phyloP scores from a whole-genome alignment of 2,329 filamentous ascomycete species.

The Pestalotiopsis fici region DNA sequence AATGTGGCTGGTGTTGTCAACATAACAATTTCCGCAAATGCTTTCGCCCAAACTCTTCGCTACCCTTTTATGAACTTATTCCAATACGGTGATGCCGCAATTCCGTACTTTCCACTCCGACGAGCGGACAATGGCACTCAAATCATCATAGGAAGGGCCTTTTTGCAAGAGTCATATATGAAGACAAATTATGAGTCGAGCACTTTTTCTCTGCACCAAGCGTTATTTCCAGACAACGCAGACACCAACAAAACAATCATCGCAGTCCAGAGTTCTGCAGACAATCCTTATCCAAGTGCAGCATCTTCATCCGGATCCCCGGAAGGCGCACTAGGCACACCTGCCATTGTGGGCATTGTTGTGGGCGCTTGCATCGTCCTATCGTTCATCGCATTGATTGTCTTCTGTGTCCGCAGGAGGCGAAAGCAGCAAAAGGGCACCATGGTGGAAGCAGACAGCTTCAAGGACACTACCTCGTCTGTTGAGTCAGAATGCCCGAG shows the following conservation, averaged over 20 bases:
- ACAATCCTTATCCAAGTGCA: constrained; percentile 49
- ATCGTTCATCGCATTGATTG: constrained; percentile 28
- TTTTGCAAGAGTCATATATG: constrained; percentile 69
- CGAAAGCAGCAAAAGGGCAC: constrained; percentile 20
- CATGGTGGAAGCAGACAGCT: constrained; percentile 29
- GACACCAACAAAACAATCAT: constrained; percentile 39
- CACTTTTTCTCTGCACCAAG: constrained; percentile 57
- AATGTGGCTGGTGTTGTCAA: constrained; percentile 54
- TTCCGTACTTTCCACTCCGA: constrained; percentile 68
- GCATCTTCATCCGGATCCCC: constrained; percentile 13
- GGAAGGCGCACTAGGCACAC: constrained; percentile 34
- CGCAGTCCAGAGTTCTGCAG: constrained; percentile 40
- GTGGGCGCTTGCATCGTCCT: constrained; percentile 39
- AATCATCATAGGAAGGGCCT: constrained; percentile 66
- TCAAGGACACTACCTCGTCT: constrained; percentile 37
- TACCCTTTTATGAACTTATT: constrained; percentile 51
- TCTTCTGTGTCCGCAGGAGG: constrained; percentile 35
- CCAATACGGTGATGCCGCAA: constrained; percentile 41
- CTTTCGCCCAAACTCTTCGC: constrained; percentile 50
- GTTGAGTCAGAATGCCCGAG: constrained; percentile 33
- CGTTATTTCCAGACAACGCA: constrained; percentile 48
- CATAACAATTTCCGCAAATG: constrained; percentile 52
- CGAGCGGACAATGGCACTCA: constrained; percentile 53
- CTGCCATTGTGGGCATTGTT: constrained; percentile 47
- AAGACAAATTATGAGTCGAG: constrained; percentile 57